A percentile compares a stretch with the other conserved stretches of the same genome.
phyloP scores from a whole-genome alignment of 192 early-diverging fungal species.

The Mortierella hygrophila region DNA sequence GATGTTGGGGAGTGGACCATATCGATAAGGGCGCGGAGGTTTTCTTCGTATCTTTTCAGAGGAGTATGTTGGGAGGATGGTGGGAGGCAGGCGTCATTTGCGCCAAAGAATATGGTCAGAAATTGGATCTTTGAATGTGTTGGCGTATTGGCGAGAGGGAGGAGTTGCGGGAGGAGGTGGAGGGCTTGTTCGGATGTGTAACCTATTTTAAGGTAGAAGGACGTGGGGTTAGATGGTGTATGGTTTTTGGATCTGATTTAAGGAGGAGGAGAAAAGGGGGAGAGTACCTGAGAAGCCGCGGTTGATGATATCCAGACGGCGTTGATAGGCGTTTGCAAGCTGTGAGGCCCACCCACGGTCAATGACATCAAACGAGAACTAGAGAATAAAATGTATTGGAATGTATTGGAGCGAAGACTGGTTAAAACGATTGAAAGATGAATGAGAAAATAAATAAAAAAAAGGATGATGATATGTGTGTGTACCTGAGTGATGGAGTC shows the following conservation, averaged over 20 bases:
- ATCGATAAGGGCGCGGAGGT: conserved; percentile 72
- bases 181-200: conserved; percentile 77
- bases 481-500: conserved; percentile 65
- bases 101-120: conserved; percentile 84
- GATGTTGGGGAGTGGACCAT: conserved; percentile 66
- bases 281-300: conserved; percentile 80
- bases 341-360: conserved; percentile 65
- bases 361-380: conserved; percentile 24
- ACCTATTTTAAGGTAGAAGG: conserved; percentile 44
- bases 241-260: too few relatives aligned
- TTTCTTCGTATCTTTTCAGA: conserved; percentile 67
- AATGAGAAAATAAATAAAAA: neutral
- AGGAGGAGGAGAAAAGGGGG: neutral
- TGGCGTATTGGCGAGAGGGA: conserved; percentile 55
- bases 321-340: conserved; percentile 69
- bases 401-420: neutral
- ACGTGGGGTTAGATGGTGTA: neutral
- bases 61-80: conserved; percentile 69
- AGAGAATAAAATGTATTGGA: neutral
- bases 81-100: conserved; percentile 80
- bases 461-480: too few relatives aligned
- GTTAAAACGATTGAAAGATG: neutral
- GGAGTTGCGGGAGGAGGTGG: conserved; percentile 64
- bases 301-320: conserved; percentile 82
- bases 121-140: conserved; percentile 58